These are phyloP conservation scores for Hygrophorus pudorinus DNA, from an alignment of 768 basidiomycete genomes.

Conservation along the genomic window DNA sequence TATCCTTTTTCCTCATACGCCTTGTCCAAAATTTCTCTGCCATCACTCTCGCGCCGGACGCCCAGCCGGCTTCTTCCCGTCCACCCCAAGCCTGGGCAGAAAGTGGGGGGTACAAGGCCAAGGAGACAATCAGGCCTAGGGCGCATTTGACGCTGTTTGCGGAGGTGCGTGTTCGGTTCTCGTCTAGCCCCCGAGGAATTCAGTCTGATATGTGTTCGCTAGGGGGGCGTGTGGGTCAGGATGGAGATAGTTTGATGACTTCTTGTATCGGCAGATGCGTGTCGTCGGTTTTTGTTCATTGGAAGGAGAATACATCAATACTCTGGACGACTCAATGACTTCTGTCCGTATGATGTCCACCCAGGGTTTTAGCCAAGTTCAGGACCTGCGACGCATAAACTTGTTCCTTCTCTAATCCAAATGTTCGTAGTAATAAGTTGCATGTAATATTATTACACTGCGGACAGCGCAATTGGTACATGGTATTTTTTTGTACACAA, in stretches of 20 bases:
- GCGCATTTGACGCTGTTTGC: slow-evolving; percentile 47
- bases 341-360: too few relatives aligned
- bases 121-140: slow-evolving; percentile 36
- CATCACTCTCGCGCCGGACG: slow-evolving; percentile 34
- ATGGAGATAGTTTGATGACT: slow-evolving; percentile 14
- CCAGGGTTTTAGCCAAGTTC: too few relatives aligned
- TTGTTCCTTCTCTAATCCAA: too few relatives aligned
- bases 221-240: slow-evolving; percentile 27
- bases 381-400: too few relatives aligned
- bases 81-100: slow-evolving; percentile 38
- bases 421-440: too few relatives aligned
- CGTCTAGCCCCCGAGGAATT: too few relatives aligned
- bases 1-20: slow-evolving; percentile 52
- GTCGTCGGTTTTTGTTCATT: background rate
- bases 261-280: background rate
- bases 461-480: too few relatives aligned
- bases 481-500: too few relatives aligned
- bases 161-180: slow-evolving; percentile 21
- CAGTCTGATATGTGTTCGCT: background rate
- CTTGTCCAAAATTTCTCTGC: slow-evolving; percentile 45
- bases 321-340: too few relatives aligned
- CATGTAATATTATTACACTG: too few relatives aligned
- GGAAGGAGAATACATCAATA: too few relatives aligned
- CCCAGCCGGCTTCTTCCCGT: slow-evolving; percentile 29
- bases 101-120: slow-evolving; percentile 27